Conservation (phyloP, 2,329 filamentous ascomycete species). For the Grosmannia clavigera region DNA sequence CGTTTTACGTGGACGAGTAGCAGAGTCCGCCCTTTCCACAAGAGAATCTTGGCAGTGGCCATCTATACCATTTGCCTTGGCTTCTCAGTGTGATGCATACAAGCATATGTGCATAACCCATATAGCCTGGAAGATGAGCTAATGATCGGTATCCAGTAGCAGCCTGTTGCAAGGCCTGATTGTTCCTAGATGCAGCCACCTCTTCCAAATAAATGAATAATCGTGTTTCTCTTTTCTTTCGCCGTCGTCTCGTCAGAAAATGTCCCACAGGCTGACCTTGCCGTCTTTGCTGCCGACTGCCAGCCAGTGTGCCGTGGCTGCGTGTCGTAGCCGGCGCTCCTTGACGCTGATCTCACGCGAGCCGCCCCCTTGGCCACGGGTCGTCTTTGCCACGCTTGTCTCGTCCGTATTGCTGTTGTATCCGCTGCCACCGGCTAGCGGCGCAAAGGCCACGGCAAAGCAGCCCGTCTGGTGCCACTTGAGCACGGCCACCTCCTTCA, state of each 20-base stretch:
- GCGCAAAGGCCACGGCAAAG: slow-evolving; percentile 66
- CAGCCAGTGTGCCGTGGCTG: slow-evolving; percentile 71
- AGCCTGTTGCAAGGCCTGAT: too few relatives aligned
- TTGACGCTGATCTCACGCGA: slow-evolving; percentile 39
- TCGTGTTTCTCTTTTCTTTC: neutral
- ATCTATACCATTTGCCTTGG: too few relatives aligned
- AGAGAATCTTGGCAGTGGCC: too few relatives aligned
- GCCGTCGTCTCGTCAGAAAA: slow-evolving; percentile 44
- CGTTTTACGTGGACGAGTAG: too few relatives aligned
- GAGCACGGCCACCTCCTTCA: slow-evolving; percentile 81
- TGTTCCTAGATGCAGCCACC: too few relatives aligned
- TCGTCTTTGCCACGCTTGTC: neutral
- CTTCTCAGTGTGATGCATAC: too few relatives aligned
- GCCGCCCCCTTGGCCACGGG: neutral
- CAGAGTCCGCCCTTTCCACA: too few relatives aligned
- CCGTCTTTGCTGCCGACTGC: slow-evolving; percentile 89
- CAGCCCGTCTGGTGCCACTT: slow-evolving; percentile 91
- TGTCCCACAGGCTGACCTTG: slow-evolving; percentile 89
- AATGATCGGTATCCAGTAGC: too few relatives aligned
- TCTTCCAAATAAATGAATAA: too few relatives aligned
- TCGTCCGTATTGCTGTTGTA: neutral
- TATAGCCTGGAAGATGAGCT: too few relatives aligned
- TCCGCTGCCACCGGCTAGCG: slow-evolving; percentile 17
- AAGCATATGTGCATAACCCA: too few relatives aligned
- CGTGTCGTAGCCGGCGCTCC: slow-evolving; percentile 49